These are phyloP conservation scores for Aspergillus chevalieri DNA, from an alignment of 2,329 filamentous ascomycete genomes.

Conservation along the genomic window DNA sequence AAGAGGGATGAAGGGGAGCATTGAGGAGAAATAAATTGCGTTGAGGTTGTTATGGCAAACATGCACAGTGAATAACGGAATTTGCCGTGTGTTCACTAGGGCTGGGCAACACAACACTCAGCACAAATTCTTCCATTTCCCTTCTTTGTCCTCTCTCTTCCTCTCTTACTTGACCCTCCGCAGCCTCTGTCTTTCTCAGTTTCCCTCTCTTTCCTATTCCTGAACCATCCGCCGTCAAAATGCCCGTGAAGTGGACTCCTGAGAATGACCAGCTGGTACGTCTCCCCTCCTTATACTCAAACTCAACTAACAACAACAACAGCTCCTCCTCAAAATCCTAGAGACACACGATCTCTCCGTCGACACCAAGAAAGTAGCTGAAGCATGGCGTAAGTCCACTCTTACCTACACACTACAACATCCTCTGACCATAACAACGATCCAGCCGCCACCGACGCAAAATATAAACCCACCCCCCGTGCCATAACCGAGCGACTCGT, in stretches of 20 bases:
- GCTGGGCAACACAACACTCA: neutral
- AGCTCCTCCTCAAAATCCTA: constrained; percentile 38
- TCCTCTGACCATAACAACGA: neutral
- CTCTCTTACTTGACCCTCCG: neutral
- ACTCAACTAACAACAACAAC: neutral
- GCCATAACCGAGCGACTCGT: constrained; percentile 35
- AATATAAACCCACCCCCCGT: constrained; percentile 29
- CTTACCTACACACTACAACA: neutral
- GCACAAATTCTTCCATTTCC: neutral
- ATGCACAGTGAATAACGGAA: constrained; percentile 2
- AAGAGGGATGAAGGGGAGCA: neutral
- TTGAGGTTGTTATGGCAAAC: neutral
- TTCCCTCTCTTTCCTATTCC: neutral
- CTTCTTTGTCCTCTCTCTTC: neutral
- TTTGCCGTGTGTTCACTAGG: neutral
- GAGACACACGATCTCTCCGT: constrained; percentile 33
- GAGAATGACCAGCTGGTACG: constrained; percentile 33
- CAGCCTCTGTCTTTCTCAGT: neutral
- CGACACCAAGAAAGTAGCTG: constrained; percentile 28
- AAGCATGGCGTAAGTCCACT: constrained; percentile 33
- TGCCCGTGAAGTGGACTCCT: constrained; percentile 34
- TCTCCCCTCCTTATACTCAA: neutral
- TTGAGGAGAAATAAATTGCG: neutral
- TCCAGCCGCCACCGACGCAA: constrained; percentile 10
- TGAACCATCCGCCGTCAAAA: constrained; percentile 5